Evolutionary conservation across 495 filamentous ascomycete species (phyloP).

Genomic region (Hypomontagnella monticulosa): DNA sequence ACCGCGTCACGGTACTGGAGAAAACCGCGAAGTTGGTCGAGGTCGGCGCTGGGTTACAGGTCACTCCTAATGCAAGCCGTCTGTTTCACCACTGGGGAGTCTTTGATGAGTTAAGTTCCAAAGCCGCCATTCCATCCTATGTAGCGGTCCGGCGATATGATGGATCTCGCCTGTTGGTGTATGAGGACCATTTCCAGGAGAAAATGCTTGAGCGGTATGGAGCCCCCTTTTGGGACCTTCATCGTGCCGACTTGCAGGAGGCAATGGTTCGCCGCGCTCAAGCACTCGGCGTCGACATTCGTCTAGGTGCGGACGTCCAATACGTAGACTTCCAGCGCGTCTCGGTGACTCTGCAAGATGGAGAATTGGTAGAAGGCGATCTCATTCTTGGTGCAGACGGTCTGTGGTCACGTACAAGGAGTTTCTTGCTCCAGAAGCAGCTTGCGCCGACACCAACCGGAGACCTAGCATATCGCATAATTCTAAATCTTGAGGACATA

Average conservation of each 20-base stretch:
- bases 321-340: slow-evolving; percentile 52
- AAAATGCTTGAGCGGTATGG: slow-evolving; percentile 55
- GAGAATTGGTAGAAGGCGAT: slow-evolving; percentile 54
- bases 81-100: slow-evolving; percentile 66
- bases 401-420: slow-evolving; percentile 60
- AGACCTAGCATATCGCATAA: slow-evolving; percentile 69
- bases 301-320: slow-evolving; percentile 49
- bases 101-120: slow-evolving; percentile 52
- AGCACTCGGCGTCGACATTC: slow-evolving; percentile 54
- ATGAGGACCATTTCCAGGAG: slow-evolving; percentile 59
- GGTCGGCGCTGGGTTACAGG: slow-evolving; percentile 61
- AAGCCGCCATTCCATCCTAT: slow-evolving; percentile 61
- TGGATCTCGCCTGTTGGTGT: slow-evolving; percentile 62
- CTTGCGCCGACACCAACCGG: slow-evolving; percentile 62
- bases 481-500: slow-evolving; percentile 61
- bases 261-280: slow-evolving; percentile 52
- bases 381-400: slow-evolving; percentile 66
- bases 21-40: slow-evolving; percentile 33
- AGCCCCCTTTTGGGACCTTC: slow-evolving; percentile 63
- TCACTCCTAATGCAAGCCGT: slow-evolving; percentile 66
- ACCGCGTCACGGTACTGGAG: slow-evolving; percentile 40
- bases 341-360: slow-evolving; percentile 49
- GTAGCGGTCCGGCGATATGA: slow-evolving; percentile 69
- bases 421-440: slow-evolving; percentile 53
- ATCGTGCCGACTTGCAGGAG: slow-evolving; percentile 64